Conservation (phyloP, 208 protist species). For the Leishmania guyanensis region DNA sequence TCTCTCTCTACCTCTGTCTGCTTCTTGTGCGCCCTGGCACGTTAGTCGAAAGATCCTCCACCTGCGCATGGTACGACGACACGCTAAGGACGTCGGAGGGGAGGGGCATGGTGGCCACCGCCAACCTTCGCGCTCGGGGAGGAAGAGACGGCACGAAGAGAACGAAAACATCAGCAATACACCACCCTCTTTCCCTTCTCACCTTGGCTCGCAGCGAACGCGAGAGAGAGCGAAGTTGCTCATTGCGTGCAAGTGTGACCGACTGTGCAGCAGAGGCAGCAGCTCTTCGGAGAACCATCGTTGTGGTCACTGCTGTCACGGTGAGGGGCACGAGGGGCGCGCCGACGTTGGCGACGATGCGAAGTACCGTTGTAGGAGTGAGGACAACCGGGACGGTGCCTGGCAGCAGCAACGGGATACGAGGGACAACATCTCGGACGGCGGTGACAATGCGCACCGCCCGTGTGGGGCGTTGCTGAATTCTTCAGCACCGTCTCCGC, state of each 20-base stretch:
- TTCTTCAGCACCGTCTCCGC: not conserved
- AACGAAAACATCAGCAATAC: not conserved
- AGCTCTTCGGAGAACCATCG: not conserved
- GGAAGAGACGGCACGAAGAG: not conserved
- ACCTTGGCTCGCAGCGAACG: not conserved
- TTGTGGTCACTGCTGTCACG: not conserved
- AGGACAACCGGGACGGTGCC: not conserved
- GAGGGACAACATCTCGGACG: not conserved
- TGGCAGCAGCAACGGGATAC: not conserved
- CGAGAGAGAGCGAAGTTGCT: not conserved
- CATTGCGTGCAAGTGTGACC: not conserved
- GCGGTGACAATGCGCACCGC: not conserved
- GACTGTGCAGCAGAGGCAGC: not conserved
- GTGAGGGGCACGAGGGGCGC: not conserved
- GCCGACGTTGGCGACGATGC: not conserved
- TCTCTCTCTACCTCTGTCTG: not conserved
- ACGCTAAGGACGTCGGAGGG: not conserved
- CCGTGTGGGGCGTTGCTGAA: not conserved
- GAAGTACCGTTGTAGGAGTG: not conserved
- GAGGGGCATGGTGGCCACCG: not conserved
- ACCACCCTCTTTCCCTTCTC: not conserved
- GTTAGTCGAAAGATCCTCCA: not conserved
- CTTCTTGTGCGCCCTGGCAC: not conserved
- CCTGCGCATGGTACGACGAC: not conserved
- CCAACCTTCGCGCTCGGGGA: conserved; percentile 1